These are phyloP conservation scores for Vigna unguiculata DNA, from an alignment of 306 rosid genomes.

Conservation along the genomic window DNA sequence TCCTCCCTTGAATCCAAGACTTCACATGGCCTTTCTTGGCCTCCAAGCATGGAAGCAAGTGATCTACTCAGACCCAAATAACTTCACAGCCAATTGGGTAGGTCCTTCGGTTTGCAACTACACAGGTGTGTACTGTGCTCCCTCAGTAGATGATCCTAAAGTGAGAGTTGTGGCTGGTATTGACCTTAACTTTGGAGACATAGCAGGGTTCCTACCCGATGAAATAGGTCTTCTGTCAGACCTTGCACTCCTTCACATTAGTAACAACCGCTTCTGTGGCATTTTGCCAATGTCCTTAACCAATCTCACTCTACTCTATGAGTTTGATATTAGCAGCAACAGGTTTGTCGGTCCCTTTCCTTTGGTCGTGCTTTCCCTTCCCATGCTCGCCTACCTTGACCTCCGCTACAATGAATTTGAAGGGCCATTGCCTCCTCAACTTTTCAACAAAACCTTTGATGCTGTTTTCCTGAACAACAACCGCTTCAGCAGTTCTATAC, in stretches of 20 bases:
- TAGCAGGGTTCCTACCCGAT: constrained; percentile 83
- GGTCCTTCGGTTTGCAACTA: constrained; percentile 88
- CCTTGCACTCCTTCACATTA: constrained; percentile 79
- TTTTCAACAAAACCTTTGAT: constrained; percentile 67
- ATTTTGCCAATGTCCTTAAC: constrained; percentile 62
- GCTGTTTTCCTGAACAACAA: constrained; percentile 81
- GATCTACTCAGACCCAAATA: constrained; percentile 82
- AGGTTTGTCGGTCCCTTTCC: constrained; percentile 92
- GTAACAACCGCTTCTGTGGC: constrained; percentile 91
- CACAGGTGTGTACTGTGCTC: constrained; percentile 72
- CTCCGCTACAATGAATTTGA: constrained; percentile 85
- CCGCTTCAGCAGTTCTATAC: constrained; percentile 66
- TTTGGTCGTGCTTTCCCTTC: constrained; percentile 69
- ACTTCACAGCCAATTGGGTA: constrained; percentile 74
- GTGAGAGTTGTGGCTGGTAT: constrained; percentile 76
- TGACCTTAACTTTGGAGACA: constrained; percentile 76
- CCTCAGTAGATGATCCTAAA: constrained; percentile 65
- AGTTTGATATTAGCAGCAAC: constrained; percentile 88
- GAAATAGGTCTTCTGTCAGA: constrained; percentile 79
- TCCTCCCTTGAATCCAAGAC: constrained; percentile 57
- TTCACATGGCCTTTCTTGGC: constrained; percentile 73
- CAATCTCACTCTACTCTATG: constrained; percentile 70
- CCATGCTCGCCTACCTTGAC: constrained; percentile 65
- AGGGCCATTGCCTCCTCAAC: constrained; percentile 77
- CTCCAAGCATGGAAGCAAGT: constrained; percentile 88